phyloP scores from a whole-genome alignment of 306 rosid genomes.

The Acacia confusa region DNA sequence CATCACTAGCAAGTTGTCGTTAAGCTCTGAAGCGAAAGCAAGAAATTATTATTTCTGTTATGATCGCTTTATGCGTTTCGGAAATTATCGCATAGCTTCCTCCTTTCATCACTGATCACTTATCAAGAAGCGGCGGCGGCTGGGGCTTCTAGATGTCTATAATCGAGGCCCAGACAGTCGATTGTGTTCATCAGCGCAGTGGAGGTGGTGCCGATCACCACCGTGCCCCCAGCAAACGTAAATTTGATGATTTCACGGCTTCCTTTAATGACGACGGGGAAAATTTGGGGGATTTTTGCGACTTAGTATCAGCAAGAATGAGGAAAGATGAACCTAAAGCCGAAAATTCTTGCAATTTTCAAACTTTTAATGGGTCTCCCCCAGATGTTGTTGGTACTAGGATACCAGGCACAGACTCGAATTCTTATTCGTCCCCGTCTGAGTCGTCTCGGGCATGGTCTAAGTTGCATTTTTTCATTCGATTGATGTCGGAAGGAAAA shows the following conservation, averaged over 20 bases:
- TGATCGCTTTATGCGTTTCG: not conserved
- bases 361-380: not conserved
- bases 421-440: constrained; percentile 14
- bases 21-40: not conserved
- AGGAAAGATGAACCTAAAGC: constrained; percentile 58
- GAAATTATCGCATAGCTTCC: constrained; percentile 24
- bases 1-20: not conserved
- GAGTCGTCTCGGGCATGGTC: constrained; percentile 29
- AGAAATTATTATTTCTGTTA: not conserved
- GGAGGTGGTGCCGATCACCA: constrained; percentile 31
- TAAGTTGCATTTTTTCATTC: constrained; percentile 67
- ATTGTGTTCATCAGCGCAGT: constrained; percentile 47
- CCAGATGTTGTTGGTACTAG: constrained; percentile 32
- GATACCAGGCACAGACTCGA: constrained; percentile 34
- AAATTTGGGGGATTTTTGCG: constrained; percentile 36
- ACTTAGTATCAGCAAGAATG: constrained; percentile 63
- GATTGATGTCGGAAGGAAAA: constrained; percentile 55
- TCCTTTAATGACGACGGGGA: constrained; percentile 51
- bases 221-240: constrained; percentile 62
- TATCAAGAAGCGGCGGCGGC: constrained; percentile 35
- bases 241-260: constrained; percentile 62
- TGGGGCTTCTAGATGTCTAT: constrained; percentile 69
- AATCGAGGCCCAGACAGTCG: constrained; percentile 54
- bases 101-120: constrained; percentile 12
- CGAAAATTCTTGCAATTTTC: constrained; percentile 36